phyloP scores from a whole-genome alignment of 305 asterid species.

The Fraxinus ornus region DNA sequence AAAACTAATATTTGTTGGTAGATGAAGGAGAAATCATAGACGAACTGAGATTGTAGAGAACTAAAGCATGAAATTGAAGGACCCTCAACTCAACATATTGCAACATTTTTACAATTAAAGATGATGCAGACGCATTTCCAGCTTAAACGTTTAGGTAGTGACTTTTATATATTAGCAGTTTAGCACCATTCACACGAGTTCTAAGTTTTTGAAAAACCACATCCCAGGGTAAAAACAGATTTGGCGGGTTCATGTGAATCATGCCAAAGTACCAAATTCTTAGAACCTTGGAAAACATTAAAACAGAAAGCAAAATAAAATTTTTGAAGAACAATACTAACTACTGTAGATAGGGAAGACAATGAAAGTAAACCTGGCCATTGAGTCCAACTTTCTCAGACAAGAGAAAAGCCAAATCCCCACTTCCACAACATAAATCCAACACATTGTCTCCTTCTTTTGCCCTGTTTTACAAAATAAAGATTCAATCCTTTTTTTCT shows the following conservation, averaged over 20 bases:
- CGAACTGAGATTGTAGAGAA: background rate
- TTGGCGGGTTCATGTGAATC: background rate
- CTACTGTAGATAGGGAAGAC: conserved; percentile 9
- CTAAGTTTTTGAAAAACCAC: background rate
- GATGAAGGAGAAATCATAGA: background rate
- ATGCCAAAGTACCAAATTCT: background rate
- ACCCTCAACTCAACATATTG: background rate
- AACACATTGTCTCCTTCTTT: conserved; percentile 74
- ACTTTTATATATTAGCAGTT: background rate
- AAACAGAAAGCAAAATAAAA: background rate
- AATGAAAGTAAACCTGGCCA: conserved; percentile 61
- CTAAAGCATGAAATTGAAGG: background rate
- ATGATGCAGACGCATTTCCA: background rate
- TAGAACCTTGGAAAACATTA: background rate
- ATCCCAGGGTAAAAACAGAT: background rate
- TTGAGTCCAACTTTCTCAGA: conserved; percentile 76
- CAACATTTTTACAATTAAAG: background rate
- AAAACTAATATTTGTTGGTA: background rate
- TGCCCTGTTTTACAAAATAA: conserved; percentile 48
- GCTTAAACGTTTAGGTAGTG: background rate
- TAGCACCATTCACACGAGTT: background rate
- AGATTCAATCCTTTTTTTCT: conserved; percentile 16
- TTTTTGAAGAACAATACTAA: background rate
- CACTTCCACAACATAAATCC: conserved; percentile 97
- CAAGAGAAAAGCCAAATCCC: conserved; percentile 84